Evolutionary conservation across 2,329 filamentous ascomycete species (phyloP).

Genomic region (Colletotrichum coccodes): DNA sequence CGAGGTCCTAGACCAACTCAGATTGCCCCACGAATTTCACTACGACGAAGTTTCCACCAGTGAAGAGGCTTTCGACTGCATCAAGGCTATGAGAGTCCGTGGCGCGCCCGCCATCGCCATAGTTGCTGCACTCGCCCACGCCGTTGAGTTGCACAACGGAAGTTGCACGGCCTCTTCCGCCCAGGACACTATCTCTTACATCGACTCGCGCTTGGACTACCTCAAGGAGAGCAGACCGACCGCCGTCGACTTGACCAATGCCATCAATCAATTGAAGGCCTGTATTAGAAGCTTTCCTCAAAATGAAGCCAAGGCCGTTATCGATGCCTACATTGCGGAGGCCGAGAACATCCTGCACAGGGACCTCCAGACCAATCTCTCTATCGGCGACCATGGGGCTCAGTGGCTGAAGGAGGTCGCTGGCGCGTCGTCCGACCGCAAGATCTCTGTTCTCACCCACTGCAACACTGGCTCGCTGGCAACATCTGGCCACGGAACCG

Average conservation of each 20-base stretch:
- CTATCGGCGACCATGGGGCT: conserved; percentile 85
- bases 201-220: conserved; percentile 83
- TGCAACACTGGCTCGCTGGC: conserved; percentile 98
- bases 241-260: conserved; percentile 93
- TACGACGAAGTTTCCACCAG: conserved; percentile 78
- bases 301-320: conserved; percentile 61
- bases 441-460: conserved; percentile 90
- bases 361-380: conserved; percentile 87
- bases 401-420: conserved; percentile 79
- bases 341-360: conserved; percentile 89
- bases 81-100: conserved; percentile 81
- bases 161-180: conserved; percentile 55
- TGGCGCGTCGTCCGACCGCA: conserved; percentile 55
- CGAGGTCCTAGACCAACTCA: conserved; percentile 85
- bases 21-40: conserved; percentile 81
- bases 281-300: conserved; percentile 60
- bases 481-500: conserved; percentile 97
- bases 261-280: conserved; percentile 80
- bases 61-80: conserved; percentile 83
- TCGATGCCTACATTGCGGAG: conserved; percentile 77
- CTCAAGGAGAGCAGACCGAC: conserved; percentile 91
- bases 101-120: conserved; percentile 96
- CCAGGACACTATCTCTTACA: conserved; percentile 73
- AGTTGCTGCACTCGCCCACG: conserved; percentile 89
- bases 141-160: conserved; percentile 80